Evolutionary conservation across 2,329 filamentous ascomycete species (phyloP), one percentile per base, ranked within the genome.

Genomic region (Grosmannia penicillata): DNA sequence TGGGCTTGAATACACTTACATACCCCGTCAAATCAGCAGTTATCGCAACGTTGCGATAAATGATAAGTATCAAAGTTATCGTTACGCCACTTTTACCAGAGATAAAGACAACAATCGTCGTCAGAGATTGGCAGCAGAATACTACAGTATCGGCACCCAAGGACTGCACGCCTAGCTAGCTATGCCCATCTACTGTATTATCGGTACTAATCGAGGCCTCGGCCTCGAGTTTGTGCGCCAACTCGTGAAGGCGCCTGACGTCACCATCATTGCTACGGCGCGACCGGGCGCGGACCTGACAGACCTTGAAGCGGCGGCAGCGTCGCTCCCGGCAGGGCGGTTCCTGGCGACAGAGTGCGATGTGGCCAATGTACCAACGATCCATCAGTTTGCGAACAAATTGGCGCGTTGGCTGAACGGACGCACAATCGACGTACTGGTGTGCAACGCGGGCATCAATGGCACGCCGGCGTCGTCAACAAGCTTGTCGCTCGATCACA

Each of bases 361-460:
- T 22, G 49, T 49, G 4, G 53, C 54, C 49, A 55, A 49, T 43
- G 41, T 45, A 6, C 50, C 48, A 13, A 55, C 59, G n/a, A 53
- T 58, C 38, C 43, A 46, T 8, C 25, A 44, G 6, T 51, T 56
- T 23, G 45, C 45, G 27, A 36, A 42, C 14, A 35, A 38, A n/a
- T 38, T 42, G 3, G 32, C 52, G 0, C 52, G 49, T 11, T 48
- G 53, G 8, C 56, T 57, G 19, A 39, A 25, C 19, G 38, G 35
- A 6, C 50, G 48, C 9, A 60, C 61, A 37, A 56, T 67, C 38
- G 52, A 56, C 41, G 48, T 44, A 24, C 44, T 56, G 4, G 33
- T 56, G 31, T 50, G 53, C 50, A 52, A 42, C 39, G 53, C 53
- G 6, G 54, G 46, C 33, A 57, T 66, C 43, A 62, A 65, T 40